phyloP scores from a whole-genome alignment of 192 early-diverging fungal species.

The Podila minutissima region DNA sequence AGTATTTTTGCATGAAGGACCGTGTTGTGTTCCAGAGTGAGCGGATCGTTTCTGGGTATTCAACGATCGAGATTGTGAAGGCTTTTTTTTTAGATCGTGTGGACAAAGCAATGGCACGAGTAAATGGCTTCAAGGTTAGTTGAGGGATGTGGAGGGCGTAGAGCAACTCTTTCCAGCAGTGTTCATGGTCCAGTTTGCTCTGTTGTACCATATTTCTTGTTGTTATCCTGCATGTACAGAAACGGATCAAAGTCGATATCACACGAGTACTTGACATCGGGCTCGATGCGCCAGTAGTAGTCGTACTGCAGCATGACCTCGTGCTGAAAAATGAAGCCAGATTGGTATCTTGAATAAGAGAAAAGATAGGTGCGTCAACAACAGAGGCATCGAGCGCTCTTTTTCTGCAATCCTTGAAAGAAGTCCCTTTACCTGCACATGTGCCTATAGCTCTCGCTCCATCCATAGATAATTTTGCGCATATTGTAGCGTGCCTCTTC shows the following conservation, averaged over 20 bases:
- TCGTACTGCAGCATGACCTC: slow-evolving; percentile 73
- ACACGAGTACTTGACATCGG: slow-evolving; percentile 82
- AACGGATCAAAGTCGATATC: slow-evolving; percentile 89
- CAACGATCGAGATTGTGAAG: slow-evolving; percentile 79
- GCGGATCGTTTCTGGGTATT: slow-evolving; percentile 75
- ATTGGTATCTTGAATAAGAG: slow-evolving; percentile 59
- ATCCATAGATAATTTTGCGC: slow-evolving; percentile 64
- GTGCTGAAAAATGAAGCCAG: slow-evolving; percentile 83
- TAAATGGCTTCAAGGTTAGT: not conserved
- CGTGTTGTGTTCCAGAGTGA: slow-evolving; percentile 76
- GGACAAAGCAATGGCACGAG: not conserved
- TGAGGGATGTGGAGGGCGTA: not conserved
- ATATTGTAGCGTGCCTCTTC: slow-evolving; percentile 62
- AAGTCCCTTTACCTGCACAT: slow-evolving; percentile 69
- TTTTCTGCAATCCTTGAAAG: not conserved
- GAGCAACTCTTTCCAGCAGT: not conserved
- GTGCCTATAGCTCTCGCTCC: slow-evolving; percentile 75
- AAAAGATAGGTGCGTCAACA: not conserved
- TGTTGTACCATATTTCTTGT: slow-evolving; percentile 76
- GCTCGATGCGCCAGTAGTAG: slow-evolving; percentile 93
- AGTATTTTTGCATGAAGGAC: slow-evolving; percentile 59
- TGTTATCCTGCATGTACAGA: slow-evolving; percentile 76
- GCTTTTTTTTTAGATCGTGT: slow-evolving; percentile 32
- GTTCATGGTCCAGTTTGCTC: not conserved
- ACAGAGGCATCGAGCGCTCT: not conserved